A percentile compares a stretch with the other conserved stretches of the same genome.
Evolutionary conservation across 2,329 filamentous ascomycete species (phyloP).

Genomic region (Botrytis elliptica): DNA sequence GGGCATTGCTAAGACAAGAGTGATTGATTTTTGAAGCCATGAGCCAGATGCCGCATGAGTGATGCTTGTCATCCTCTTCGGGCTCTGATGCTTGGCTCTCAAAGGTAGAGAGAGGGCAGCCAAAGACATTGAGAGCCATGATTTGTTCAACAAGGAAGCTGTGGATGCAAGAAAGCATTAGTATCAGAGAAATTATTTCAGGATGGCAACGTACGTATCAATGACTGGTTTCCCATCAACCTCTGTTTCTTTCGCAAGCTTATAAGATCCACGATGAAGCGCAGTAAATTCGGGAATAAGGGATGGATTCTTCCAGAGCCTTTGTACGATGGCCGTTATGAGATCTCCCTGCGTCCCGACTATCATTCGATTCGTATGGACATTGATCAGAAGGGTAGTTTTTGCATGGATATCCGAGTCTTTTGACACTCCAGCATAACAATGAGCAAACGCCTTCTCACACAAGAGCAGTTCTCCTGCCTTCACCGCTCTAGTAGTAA

Average conservation of each 20-base stretch:
- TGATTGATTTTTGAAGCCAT: slow-evolving; percentile 30
- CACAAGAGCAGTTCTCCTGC: slow-evolving; percentile 27
- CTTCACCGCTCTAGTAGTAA: slow-evolving; percentile 24
- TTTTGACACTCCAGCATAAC: slow-evolving; percentile 10
- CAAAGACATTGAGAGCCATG: slow-evolving; percentile 25
- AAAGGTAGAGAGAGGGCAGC: slow-evolving; percentile 23
- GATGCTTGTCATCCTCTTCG: not conserved
- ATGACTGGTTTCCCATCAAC: slow-evolving; percentile 22
- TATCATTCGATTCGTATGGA: slow-evolving; percentile 14
- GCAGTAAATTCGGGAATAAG: slow-evolving; percentile 21
- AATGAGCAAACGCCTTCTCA: slow-evolving; percentile 28
- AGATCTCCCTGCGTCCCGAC: slow-evolving; percentile 21
- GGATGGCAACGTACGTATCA: slow-evolving; percentile 22
- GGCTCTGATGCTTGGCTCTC: slow-evolving; percentile 1
- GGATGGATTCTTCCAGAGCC: slow-evolving; percentile 21
- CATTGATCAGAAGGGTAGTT: slow-evolving; percentile 16
- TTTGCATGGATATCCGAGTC: not conserved
- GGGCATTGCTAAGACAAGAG: slow-evolving; percentile 28
- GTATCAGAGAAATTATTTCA: not conserved
- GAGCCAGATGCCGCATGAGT: slow-evolving; percentile 28
- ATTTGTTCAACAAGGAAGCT: slow-evolving; percentile 23
- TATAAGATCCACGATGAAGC: slow-evolving; percentile 24
- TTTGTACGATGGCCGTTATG: slow-evolving; percentile 21
- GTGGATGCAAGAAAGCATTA: not conserved
- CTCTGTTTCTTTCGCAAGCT: not conserved